Conservation (phyloP, 208 protist species). For the Crithidia mellificae region DNA sequence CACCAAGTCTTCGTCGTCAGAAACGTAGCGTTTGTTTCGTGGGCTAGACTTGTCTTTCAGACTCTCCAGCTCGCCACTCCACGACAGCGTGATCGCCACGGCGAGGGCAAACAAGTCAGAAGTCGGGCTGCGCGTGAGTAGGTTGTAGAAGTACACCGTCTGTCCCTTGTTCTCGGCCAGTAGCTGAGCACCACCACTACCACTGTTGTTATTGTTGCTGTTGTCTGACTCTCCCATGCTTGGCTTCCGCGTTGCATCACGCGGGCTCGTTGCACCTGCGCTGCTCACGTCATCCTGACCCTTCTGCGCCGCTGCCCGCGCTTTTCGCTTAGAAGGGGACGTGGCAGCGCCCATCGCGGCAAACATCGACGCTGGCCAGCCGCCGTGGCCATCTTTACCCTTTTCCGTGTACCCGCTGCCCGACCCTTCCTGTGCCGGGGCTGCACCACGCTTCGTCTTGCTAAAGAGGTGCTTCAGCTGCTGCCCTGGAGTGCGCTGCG, state of each 20-base stretch:
- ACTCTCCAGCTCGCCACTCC: constrained; percentile 34
- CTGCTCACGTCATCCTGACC: not conserved
- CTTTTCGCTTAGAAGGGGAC: constrained; percentile 11
- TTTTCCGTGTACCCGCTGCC: not conserved
- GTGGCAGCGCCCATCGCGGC: constrained; percentile 1
- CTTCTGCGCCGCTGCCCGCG: not conserved
- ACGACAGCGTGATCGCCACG: constrained; percentile 51
- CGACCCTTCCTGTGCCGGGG: not conserved
- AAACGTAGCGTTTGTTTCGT: constrained; percentile 1
- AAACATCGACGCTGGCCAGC: constrained; percentile 16
- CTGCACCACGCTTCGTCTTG: not conserved
- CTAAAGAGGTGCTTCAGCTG: constrained; percentile 19
- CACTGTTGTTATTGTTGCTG: too few species aligned
- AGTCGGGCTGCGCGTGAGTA: constrained; percentile 33
- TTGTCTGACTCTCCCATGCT: not conserved
- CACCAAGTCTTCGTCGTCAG: constrained; percentile 12
- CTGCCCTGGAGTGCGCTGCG: constrained; percentile 10
- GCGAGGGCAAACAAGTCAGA: constrained; percentile 54
- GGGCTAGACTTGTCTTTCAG: not conserved
- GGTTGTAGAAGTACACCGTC: constrained; percentile 45
- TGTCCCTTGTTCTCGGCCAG: constrained; percentile 52
- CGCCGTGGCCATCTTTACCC: not conserved
- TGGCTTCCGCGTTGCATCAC: not conserved
- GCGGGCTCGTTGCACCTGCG: not conserved
- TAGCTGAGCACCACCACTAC: constrained; percentile 8